Evolutionary conservation across 176 grass and related monocot genomes (phyloP), one percentile per base, ranked within the genome.

Genomic region (Oryza rufipogon): DNA sequence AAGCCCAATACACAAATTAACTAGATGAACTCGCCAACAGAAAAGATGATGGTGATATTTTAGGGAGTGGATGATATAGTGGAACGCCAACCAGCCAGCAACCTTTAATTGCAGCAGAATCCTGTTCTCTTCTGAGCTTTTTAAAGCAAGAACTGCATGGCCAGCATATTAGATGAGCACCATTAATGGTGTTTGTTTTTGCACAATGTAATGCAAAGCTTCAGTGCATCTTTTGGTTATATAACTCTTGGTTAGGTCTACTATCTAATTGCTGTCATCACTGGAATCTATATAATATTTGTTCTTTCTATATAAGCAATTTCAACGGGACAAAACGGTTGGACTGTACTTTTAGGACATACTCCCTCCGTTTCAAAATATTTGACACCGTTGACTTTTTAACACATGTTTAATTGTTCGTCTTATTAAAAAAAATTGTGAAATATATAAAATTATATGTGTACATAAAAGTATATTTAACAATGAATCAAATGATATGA

Each of bases 241-340:
- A 71, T 4, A 76, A 41, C 23, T 85, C 78, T 64, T 77, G 51
- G 36, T 89, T 89, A 76, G 76, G 71, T 66, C 66, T 61, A 78
- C 54, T 61, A 78, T 56, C 52, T 42, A 72, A 71, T 42, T 30
- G 32, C 4, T 64, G 38, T 51, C 6, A 4, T 52, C 17, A 52
- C 22, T 77, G 51, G 16, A 51, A 67, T 22, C 14, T 68, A 58
- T 2, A 9, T 42, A 30, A 11, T 44, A 44, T 13, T 20, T 16
- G 9, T 74, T 48, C 52, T 5, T 74, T 48, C 54, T 8, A 26
- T 66, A 23, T 38, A 72, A 38, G 16, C 48, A 48, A 19, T 68
- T 69, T 76, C 39, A 81, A 19, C n/a, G 41, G 44, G 22, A 71
- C 68, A 52, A 76, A 81, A 70, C 33, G 54, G 73, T 67, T 46